phyloP scores from a whole-genome alignment of 495 filamentous ascomycete genomes.

The Daldinia caldariorum region DNA sequence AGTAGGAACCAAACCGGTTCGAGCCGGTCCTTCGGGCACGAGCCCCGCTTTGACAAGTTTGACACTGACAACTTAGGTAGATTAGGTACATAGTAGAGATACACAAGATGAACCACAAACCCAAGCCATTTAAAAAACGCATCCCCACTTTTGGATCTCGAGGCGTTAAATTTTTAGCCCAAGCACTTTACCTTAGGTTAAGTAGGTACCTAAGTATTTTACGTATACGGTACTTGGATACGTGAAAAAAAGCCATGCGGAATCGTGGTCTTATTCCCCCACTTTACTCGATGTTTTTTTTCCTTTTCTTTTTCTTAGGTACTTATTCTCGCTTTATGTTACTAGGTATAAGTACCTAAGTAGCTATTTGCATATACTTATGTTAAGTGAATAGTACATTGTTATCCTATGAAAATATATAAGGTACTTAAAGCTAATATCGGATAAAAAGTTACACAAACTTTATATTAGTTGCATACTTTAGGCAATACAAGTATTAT shows the following conservation, averaged over 20 bases:
- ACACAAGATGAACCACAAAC: conserved; percentile 3
- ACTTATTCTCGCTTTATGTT: not conserved
- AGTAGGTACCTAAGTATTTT: not conserved
- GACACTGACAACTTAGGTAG: not conserved
- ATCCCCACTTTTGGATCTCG: conserved; percentile 17
- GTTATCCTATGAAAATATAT: no score
- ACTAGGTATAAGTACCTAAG: not conserved
- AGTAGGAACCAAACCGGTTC: conserved; percentile 36
- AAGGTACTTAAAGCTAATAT: no score
- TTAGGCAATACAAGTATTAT: not conserved
- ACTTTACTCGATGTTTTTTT: not conserved
- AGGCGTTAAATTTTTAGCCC: not conserved
- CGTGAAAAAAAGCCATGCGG: not conserved
- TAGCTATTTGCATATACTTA: no score
- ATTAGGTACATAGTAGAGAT: no score
- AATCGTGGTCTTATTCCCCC: not conserved
- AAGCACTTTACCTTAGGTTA: no score
- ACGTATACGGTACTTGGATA: not conserved
- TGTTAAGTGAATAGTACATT: no score
- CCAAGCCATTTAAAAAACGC: conserved; percentile 7
- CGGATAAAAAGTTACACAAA: not conserved
- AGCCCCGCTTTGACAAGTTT: conserved; percentile 25
- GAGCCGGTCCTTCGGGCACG: conserved; percentile 30
- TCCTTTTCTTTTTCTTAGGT: not conserved
- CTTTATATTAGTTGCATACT: conserved; percentile 1